Percentiles rank a stretch among this genome's conserved stretches.
Conservation (phyloP, 2,329 filamentous ascomycete genomes). For the Aspergillus arachidicola region DNA sequence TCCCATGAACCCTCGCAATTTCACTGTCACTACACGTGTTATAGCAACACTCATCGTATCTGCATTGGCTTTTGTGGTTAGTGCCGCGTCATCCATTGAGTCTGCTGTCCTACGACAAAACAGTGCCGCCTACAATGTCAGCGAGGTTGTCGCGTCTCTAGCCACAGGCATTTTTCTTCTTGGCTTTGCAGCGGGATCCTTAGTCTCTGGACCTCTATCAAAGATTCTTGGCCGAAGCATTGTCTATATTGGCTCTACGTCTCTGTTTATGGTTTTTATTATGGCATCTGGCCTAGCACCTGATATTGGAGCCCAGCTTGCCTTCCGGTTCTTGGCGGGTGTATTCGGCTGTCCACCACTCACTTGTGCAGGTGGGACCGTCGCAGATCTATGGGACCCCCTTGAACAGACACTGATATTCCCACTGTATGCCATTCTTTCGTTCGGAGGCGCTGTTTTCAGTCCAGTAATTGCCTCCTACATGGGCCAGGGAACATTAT, state of each 20-base stretch:
- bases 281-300: constrained; percentile 52
- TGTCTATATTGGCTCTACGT: constrained; percentile 51
- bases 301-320: constrained; percentile 51
- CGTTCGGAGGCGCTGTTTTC: constrained; percentile 37
- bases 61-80: too few species aligned
- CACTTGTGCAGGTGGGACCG: constrained; percentile 49
- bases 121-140: too few species aligned
- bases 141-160: too few species aligned
- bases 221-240: constrained; percentile 53
- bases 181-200: constrained; percentile 51
- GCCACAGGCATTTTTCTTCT: constrained; percentile 32
- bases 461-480: constrained; percentile 24
- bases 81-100: too few species aligned
- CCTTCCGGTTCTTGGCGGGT: constrained; percentile 54
- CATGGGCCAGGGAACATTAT: constrained; percentile 15
- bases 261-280: constrained; percentile 52
- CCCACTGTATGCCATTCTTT: constrained; percentile 53
- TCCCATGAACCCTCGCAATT: too few species aligned
- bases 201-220: constrained; percentile 53
- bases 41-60: too few species aligned
- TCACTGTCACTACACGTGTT: too few species aligned
- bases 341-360: constrained; percentile 49
- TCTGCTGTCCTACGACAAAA: too few species aligned
- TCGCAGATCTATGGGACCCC: constrained; percentile 51
- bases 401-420: constrained; percentile 53